A percentile compares a stretch with the other conserved stretches of the same genome.
phyloP scores from a whole-genome alignment of 495 filamentous ascomycete species.

The Hamigera avellanea region DNA sequence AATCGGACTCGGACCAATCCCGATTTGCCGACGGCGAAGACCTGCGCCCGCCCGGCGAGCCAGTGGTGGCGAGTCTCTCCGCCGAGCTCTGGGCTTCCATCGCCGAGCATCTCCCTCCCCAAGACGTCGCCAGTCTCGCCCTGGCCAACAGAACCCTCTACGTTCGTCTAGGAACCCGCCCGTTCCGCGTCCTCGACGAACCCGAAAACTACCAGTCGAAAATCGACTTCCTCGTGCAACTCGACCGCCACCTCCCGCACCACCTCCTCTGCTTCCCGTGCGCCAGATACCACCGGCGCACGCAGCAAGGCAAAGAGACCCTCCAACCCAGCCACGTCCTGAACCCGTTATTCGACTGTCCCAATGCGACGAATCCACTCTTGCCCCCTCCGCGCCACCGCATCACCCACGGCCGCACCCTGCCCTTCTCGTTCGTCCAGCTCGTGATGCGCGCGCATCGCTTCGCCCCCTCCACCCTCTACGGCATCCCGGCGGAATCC shows the following conservation, averaged over 20 bases:
- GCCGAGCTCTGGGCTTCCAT: slow-evolving; percentile 32
- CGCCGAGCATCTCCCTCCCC: slow-evolving; percentile 24
- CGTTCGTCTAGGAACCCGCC: slow-evolving; percentile 22
- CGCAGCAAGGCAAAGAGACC: slow-evolving; percentile 34
- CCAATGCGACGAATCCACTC: slow-evolving; percentile 27
- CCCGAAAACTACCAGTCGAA: slow-evolving; percentile 28
- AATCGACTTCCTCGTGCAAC: slow-evolving; percentile 30
- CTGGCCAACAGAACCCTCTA: slow-evolving; percentile 35
- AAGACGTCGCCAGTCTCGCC: slow-evolving; percentile 35
- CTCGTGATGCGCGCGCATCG: slow-evolving; percentile 31
- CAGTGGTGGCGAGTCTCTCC: slow-evolving; percentile 31
- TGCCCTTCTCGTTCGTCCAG: slow-evolving; percentile 45
- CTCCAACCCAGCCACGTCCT: slow-evolving; percentile 33
- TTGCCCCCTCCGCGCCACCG: slow-evolving; percentile 34
- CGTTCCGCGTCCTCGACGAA: slow-evolving; percentile 19
- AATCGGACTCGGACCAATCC: slow-evolving; percentile 11
- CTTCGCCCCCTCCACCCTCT: slow-evolving; percentile 15
- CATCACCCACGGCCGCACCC: slow-evolving; percentile 37
- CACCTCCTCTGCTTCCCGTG: slow-evolving; percentile 50
- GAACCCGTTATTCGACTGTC: slow-evolving; percentile 43
- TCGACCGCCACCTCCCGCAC: slow-evolving; percentile 34
- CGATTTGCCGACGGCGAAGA: slow-evolving; percentile 10
- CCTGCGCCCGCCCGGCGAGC: slow-evolving; percentile 27
- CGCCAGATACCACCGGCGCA: slow-evolving; percentile 37
- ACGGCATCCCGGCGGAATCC: slow-evolving; percentile 31